Percentiles rank a stretch among this genome's conserved stretches.
Evolutionary conservation across 768 basidiomycete genomes (phyloP).

Genomic region (Russula virescens): DNA sequence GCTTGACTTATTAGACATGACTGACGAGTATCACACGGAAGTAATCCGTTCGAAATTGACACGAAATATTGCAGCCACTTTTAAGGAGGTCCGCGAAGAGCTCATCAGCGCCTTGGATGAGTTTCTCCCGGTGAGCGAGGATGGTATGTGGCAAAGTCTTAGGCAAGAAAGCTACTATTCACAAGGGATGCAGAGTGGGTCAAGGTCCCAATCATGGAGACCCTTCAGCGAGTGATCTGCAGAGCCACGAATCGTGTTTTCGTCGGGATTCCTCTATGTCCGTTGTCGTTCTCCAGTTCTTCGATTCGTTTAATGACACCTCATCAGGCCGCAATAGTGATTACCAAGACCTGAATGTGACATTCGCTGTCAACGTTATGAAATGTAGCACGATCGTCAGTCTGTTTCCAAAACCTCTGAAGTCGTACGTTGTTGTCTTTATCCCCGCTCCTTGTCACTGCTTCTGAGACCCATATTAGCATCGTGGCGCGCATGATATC

Average conservation of each 20-base stretch:
- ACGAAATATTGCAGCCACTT: conserved; percentile 24
- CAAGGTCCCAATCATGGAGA: conserved; percentile 21
- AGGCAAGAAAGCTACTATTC: conserved; percentile 19
- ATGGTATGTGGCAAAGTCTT: background rate
- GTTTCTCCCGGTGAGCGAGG: conserved; percentile 29
- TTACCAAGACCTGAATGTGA: conserved; percentile 30
- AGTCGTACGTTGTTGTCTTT: conserved; percentile 30
- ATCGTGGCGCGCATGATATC: conserved; percentile 18
- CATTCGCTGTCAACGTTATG: conserved; percentile 33
- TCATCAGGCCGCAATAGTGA: conserved; percentile 30
- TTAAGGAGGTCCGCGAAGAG: conserved; percentile 29
- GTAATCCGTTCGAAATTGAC: conserved; percentile 30
- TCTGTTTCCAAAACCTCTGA: conserved; percentile 33
- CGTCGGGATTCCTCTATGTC: conserved; percentile 34
- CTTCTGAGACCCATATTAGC: conserved; percentile 7
- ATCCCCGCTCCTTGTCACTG: background rate
- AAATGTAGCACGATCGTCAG: conserved; percentile 29
- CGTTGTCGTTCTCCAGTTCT: conserved; percentile 12
- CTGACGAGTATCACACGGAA: conserved; percentile 26
- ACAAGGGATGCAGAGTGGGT: conserved; percentile 29
- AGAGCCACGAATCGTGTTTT: conserved; percentile 33
- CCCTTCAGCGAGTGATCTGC: conserved; percentile 29
- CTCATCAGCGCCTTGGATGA: conserved; percentile 28
- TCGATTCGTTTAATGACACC: background rate
- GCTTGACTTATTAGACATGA: conserved; percentile 26